These are phyloP conservation scores for Auriculariales sp. DNA, from an alignment of 768 basidiomycete species.

Conservation along the genomic window DNA sequence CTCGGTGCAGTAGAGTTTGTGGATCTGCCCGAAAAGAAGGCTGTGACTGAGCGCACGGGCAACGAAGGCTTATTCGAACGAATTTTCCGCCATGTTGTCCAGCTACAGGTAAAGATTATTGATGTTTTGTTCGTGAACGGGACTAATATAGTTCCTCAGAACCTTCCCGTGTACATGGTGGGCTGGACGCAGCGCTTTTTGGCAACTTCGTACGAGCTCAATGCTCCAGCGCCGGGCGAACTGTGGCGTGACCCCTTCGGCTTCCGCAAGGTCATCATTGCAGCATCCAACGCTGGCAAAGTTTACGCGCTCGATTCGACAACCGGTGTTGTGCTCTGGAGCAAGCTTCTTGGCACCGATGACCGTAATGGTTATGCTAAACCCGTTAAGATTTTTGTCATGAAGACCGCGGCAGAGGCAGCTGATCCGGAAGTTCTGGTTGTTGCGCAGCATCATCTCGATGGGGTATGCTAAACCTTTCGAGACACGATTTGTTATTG, in stretches of 20 bases:
- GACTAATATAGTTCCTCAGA: slow-evolving; percentile 21
- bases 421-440: slow-evolving; percentile 42
- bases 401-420: slow-evolving; percentile 30
- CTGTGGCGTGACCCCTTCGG: slow-evolving; percentile 69
- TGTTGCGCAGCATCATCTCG: slow-evolving; percentile 43
- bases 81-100: slow-evolving; percentile 39
- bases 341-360: slow-evolving; percentile 54
- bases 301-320: slow-evolving; percentile 72
- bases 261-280: slow-evolving; percentile 71
- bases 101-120: slow-evolving; percentile 37
- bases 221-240: slow-evolving; percentile 18
- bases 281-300: slow-evolving; percentile 57
- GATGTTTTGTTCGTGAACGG: background rate
- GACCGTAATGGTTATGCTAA: slow-evolving; percentile 38
- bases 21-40: slow-evolving; percentile 54
- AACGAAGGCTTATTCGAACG: slow-evolving; percentile 36
- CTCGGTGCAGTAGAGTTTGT: slow-evolving; percentile 53
- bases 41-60: slow-evolving; percentile 17
- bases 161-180: slow-evolving; percentile 53
- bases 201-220: slow-evolving; percentile 41
- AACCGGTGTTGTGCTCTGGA: slow-evolving; percentile 70
- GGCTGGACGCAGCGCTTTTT: slow-evolving; percentile 59
- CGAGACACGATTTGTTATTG: background rate
- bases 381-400: slow-evolving; percentile 47
- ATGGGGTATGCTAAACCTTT: slow-evolving; percentile 42